A percentile compares a stretch with the other conserved stretches of the same genome.
Conservation (phyloP, 2,329 filamentous ascomycete species). For the Aspergillus fumigatiaffinis region DNA sequence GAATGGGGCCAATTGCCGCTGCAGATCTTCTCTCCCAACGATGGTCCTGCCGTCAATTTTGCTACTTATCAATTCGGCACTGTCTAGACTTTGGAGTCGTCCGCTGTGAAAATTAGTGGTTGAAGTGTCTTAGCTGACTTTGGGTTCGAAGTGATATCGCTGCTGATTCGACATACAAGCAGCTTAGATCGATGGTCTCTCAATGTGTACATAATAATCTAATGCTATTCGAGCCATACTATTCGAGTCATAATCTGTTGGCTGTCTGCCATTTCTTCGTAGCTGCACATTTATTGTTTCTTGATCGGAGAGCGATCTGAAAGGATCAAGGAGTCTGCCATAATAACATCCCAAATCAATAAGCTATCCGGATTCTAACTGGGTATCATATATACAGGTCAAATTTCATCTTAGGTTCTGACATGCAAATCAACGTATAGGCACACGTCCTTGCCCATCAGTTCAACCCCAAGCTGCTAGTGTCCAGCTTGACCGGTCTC, state of each 20-base stretch:
- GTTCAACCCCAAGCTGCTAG: slow-evolving; percentile 44
- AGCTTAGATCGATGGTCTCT: background rate
- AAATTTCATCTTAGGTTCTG: background rate
- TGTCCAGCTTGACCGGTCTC: slow-evolving; percentile 48
- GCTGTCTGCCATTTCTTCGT: background rate
- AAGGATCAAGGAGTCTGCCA: background rate
- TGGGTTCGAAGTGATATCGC: background rate
- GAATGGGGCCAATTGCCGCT: slow-evolving; percentile 66
- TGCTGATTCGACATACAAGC: background rate
- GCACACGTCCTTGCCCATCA: background rate
- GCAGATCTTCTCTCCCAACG: slow-evolving; percentile 40
- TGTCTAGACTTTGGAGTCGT: slow-evolving; percentile 16
- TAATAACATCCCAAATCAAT: background rate
- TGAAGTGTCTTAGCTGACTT: background rate
- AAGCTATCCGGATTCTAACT: background rate
- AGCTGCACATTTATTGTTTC: background rate
- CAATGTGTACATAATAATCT: background rate
- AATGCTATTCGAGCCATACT: background rate
- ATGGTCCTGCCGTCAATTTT: slow-evolving; percentile 40
- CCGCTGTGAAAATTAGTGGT: background rate
- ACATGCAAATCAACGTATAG: background rate
- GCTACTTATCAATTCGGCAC: slow-evolving; percentile 45
- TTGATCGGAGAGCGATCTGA: background rate
- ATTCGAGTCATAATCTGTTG: too few species aligned
- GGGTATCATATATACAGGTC: background rate